phyloP scores from a whole-genome alignment of 2,329 filamentous ascomycete genomes.

The Parafenestella ontariensis region DNA sequence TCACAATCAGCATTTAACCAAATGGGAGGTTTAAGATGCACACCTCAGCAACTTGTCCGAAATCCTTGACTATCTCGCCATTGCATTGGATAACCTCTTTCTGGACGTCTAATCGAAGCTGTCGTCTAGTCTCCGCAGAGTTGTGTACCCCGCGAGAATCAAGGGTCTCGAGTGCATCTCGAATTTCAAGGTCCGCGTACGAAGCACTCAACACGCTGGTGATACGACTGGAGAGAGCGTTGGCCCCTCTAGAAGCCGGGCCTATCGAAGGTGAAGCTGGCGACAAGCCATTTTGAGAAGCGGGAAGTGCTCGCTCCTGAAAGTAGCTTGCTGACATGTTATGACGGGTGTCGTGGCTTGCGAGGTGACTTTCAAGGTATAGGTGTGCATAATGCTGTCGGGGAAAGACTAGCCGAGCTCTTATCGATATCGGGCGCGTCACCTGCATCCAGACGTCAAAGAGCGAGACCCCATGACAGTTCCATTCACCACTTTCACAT shows the following conservation, averaged over 20 bases:
- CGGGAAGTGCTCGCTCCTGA: constrained; percentile 37
- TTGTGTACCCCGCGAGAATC: constrained; percentile 76
- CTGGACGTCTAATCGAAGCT: constrained; percentile 82
- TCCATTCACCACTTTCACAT: constrained; percentile 18
- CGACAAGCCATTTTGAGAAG: constrained; percentile 37
- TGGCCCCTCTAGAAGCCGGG: constrained; percentile 51
- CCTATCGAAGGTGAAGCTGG: constrained; percentile 34
- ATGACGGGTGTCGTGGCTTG: constrained; percentile 22
- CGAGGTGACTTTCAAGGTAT: constrained; percentile 10
- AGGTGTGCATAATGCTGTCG: constrained; percentile 18
- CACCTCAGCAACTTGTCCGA: constrained; percentile 87
- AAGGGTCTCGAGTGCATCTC: constrained; percentile 79
- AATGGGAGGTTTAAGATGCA: constrained; percentile 10
- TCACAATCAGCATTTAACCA: constrained; percentile 29
- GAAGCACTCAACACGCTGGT: constrained; percentile 87
- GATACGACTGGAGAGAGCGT: constrained; percentile 80
- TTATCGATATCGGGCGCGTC: constrained; percentile 39
- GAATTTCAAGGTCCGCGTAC: constrained; percentile 90
- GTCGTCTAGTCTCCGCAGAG: constrained; percentile 77
- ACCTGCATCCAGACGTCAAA: constrained; percentile 29
- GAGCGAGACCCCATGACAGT: constrained; percentile 28
- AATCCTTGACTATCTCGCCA: constrained; percentile 85
- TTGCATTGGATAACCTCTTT: constrained; percentile 94
- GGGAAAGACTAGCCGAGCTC: constrained; percentile 31
- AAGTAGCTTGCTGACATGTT: constrained; percentile 43